phyloP scores from a whole-genome alignment of 305 asterid genomes.

The Fraxinus angustifolia region DNA sequence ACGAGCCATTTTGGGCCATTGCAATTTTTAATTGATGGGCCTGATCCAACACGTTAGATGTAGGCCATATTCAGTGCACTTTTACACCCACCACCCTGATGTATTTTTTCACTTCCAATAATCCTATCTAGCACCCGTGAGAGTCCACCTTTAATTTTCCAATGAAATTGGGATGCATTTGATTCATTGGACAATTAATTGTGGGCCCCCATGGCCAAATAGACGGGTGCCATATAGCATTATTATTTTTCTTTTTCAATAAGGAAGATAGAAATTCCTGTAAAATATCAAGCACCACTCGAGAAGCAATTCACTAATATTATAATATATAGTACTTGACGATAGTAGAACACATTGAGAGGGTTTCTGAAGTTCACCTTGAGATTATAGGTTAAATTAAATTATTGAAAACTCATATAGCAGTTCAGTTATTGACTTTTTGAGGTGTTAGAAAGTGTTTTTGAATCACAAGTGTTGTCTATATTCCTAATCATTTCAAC shows the following conservation, averaged over 20 bases:
- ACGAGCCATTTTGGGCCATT: not conserved
- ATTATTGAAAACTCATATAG: not conserved
- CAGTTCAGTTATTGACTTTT: not conserved
- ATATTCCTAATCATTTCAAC: not conserved
- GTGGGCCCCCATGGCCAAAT: not conserved
- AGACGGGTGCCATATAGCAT: not conserved
- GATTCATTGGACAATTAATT: not conserved
- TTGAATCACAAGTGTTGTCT: not conserved
- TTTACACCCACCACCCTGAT: not conserved
- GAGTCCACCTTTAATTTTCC: not conserved
- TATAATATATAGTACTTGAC: not conserved
- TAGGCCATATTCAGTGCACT: not conserved
- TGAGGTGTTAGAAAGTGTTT: not conserved
- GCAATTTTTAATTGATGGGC: not conserved
- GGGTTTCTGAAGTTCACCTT: not conserved
- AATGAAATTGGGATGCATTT: not conserved
- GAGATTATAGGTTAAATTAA: not conserved
- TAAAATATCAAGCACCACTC: not conserved
- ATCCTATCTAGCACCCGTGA: not conserved
- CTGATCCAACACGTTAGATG: not conserved
- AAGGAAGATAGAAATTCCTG: not conserved
- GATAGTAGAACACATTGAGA: not conserved
- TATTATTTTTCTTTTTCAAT: not conserved
- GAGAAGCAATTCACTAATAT: not conserved
- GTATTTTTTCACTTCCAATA: not conserved